These are phyloP conservation scores for Verbascum thapsus DNA, from an alignment of 257 asterid species.

Conservation along the genomic window DNA sequence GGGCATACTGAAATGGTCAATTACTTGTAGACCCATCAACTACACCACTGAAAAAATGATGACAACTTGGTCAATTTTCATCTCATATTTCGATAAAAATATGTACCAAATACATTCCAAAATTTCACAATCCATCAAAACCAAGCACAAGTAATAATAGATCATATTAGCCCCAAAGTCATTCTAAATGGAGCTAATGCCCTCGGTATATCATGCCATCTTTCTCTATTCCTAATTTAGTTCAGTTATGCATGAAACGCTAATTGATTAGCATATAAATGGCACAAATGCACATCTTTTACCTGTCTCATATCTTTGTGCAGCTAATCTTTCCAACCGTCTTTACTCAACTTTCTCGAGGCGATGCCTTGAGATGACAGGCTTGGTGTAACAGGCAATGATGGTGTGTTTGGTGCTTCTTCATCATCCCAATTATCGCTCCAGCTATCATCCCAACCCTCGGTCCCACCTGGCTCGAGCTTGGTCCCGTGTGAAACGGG, in stretches of 20 bases:
- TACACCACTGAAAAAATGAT: constrained; percentile 4
- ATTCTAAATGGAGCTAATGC: neutral
- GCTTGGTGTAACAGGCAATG: constrained; percentile 67
- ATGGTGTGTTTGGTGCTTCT: constrained; percentile 64
- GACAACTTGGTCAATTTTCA: constrained; percentile 15
- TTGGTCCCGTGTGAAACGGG: constrained; percentile 62
- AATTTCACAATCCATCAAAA: constrained; percentile 4
- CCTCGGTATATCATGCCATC: neutral
- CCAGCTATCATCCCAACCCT: constrained; percentile 86
- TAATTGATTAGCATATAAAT: neutral
- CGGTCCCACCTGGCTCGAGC: constrained; percentile 37
- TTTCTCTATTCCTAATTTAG: neutral
- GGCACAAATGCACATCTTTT: constrained; percentile 7
- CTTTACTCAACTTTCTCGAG: constrained; percentile 60
- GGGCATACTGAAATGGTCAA: constrained; percentile 1
- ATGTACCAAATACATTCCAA: neutral
- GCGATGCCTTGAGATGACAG: constrained; percentile 55
- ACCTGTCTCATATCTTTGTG: neutral
- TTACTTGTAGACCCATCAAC: neutral
- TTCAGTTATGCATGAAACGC: neutral
- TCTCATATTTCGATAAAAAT: neutral
- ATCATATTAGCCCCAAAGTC: neutral
- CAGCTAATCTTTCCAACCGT: constrained; percentile 75
- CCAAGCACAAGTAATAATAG: neutral
- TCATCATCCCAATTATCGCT: constrained; percentile 86